Conservation (phyloP, 352 stramenopile species). For the Phytopythium sindhum region DNA sequence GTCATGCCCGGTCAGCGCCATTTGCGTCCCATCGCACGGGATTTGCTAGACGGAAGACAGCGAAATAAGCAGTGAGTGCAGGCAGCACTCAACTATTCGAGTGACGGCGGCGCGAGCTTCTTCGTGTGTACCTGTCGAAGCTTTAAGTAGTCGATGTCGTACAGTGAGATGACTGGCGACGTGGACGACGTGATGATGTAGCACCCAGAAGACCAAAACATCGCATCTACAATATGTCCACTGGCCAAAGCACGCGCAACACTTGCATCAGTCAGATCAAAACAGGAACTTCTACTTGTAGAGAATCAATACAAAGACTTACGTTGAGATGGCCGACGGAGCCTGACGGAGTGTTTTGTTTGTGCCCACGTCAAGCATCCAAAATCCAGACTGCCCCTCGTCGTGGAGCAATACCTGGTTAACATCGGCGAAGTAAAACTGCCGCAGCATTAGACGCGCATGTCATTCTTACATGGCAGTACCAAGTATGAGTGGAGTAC, state of each 20-base stretch:
- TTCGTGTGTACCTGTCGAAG: slow-evolving; percentile 33
- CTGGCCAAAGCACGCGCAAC: neutral
- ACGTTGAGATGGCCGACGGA: neutral
- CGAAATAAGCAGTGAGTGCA: neutral
- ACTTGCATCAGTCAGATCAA: neutral
- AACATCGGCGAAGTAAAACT: slow-evolving; percentile 35
- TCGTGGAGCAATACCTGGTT: slow-evolving; percentile 41
- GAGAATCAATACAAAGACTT: neutral
- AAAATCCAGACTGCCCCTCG: slow-evolving; percentile 28
- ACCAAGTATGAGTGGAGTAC: neutral
- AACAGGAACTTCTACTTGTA: neutral
- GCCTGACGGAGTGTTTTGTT: neutral
- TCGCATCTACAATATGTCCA: slow-evolving; percentile 31
- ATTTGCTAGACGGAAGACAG: slow-evolving; percentile 37
- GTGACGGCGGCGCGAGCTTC: neutral
- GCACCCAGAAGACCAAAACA: slow-evolving; percentile 35
- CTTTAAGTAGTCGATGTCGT: slow-evolving; percentile 42
- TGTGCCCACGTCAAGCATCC: slow-evolving; percentile 25
- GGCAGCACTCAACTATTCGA: neutral
- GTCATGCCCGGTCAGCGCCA: slow-evolving; percentile 22
- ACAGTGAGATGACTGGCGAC: slow-evolving; percentile 49
- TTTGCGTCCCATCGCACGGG: slow-evolving; percentile 33
- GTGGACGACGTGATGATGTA: slow-evolving; percentile 49
- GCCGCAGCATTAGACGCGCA: neutral
- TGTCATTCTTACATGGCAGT: neutral